Evolutionary conservation across 2,329 filamentous ascomycete species (phyloP).

Genomic region (Colletotrichum neosansevieriae): DNA sequence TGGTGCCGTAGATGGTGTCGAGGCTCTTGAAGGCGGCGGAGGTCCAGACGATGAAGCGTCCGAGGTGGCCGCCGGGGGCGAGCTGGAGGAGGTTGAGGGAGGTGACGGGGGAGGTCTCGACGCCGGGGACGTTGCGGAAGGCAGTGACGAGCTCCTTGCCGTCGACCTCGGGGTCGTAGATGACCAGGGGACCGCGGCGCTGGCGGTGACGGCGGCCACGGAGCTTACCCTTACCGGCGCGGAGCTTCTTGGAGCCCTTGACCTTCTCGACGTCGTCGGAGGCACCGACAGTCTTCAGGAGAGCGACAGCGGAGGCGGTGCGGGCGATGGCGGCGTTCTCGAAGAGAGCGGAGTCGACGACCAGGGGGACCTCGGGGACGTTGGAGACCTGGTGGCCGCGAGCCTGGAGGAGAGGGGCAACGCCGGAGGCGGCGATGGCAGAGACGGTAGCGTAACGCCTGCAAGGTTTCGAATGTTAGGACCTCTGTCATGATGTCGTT

Average conservation of each 20-base stretch:
- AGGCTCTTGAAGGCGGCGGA: conserved; percentile 96
- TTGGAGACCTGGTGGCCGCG: conserved; percentile 95
- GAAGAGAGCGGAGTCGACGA: conserved; percentile 92
- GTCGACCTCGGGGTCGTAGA: conserved; percentile 96
- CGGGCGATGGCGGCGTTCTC: conserved; percentile 83
- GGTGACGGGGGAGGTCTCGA: conserved; percentile 95
- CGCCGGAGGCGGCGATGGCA: conserved; percentile 95
- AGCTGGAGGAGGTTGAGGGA: conserved; percentile 99
- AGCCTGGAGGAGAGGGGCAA: conserved; percentile 93
- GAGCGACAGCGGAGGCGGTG: conserved; percentile 87
- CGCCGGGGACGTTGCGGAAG: conserved; percentile 99
- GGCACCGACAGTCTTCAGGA: conserved; percentile 92
- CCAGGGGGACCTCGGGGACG: conserved; percentile 96
- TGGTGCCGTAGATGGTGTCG: conserved; percentile 96
- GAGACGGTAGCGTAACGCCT: conserved; percentile 98
- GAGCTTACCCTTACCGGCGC: conserved; percentile 99
- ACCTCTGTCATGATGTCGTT: background rate
- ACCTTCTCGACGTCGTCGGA: conserved; percentile 94
- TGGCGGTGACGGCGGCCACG: conserved; percentile 96
- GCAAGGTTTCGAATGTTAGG: conserved; percentile 33
- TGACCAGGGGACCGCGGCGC: conserved; percentile 96
- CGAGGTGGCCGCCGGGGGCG: conserved; percentile 97
- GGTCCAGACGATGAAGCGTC: conserved; percentile 99
- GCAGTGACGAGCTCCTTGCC: conserved; percentile 93
- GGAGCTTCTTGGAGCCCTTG: conserved; percentile 95